phyloP scores from a whole-genome alignment of 257 asterid genomes.

The Petunia axillaris region DNA sequence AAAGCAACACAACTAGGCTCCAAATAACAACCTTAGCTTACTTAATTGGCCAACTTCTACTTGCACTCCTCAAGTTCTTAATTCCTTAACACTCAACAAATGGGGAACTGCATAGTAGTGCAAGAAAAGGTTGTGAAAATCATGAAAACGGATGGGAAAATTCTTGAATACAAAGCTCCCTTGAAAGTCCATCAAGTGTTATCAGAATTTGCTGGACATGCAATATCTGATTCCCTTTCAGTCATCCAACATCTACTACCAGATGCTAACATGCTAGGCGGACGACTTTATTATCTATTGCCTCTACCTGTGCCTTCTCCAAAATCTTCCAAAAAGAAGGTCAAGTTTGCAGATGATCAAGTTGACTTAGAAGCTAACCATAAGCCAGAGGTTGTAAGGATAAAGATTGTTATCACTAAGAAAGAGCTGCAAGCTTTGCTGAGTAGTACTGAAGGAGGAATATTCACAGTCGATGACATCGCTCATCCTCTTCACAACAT shows the following conservation, averaged over 20 bases:
- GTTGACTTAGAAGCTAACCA: conserved; percentile 37
- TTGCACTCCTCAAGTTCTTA: conserved; percentile 13
- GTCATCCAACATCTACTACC: conserved; percentile 54
- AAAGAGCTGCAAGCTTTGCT: conserved; percentile 68
- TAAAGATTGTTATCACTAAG: conserved; percentile 73
- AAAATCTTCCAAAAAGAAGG: conserved; percentile 33
- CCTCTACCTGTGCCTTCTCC: conserved; percentile 49
- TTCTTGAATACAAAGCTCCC: conserved; percentile 67
- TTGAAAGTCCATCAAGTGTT: conserved; percentile 56
- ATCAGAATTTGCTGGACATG: conserved; percentile 57
- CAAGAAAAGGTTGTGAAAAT: conserved; percentile 50
- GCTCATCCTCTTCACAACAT: conserved; percentile 40
- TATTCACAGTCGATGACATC: conserved; percentile 49
- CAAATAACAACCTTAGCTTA: conserved; percentile 22
- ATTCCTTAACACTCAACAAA: conserved; percentile 27
- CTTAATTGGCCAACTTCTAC: conserved; percentile 26
- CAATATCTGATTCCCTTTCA: conserved; percentile 58
- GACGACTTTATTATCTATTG: conserved; percentile 59
- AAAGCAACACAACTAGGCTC: conserved; percentile 37
- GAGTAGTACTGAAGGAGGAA: conserved; percentile 38
- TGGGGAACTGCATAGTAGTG: conserved; percentile 79
- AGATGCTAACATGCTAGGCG: conserved; percentile 53
- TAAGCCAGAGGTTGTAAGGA: conserved; percentile 52
- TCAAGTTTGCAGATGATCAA: conserved; percentile 46
- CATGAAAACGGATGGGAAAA: conserved; percentile 70